Conservation (phyloP, 768 basidiomycete species). For the Gelatoporia subvermispora region DNA sequence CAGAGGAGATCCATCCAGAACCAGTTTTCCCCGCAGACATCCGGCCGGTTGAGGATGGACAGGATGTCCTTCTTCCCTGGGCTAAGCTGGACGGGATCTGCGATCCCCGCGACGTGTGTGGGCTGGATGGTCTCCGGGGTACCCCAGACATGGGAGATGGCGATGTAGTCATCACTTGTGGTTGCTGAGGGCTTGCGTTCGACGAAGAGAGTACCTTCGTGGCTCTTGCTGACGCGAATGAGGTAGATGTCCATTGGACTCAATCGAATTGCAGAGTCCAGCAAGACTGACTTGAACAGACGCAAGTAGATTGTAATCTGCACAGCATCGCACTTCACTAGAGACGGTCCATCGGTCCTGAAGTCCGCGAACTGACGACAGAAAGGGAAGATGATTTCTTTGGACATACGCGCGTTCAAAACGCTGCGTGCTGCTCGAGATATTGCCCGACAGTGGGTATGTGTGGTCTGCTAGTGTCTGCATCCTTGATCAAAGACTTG, state of each 20-base stretch:
- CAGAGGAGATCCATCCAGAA: conserved; percentile 1
- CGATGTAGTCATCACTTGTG: neutral
- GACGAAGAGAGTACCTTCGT: neutral
- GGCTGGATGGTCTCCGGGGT: neutral
- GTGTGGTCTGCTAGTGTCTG: too few relatives aligned
- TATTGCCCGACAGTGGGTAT: too few relatives aligned
- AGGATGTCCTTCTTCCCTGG: neutral
- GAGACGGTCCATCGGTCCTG: too few relatives aligned
- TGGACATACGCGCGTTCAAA: too few relatives aligned
- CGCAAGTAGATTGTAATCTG: too few relatives aligned
- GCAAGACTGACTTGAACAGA: too few relatives aligned
- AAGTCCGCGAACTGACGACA: too few relatives aligned
- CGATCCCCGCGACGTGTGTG: neutral
- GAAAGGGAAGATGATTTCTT: too few relatives aligned
- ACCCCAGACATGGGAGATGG: neutral
- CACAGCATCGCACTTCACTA: too few relatives aligned
- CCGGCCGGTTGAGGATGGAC: neutral
- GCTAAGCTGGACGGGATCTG: neutral
- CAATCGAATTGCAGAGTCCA: too few relatives aligned
- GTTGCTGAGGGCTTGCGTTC: neutral
- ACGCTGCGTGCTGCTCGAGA: too few relatives aligned
- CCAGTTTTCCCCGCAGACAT: neutral
- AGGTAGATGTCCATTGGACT: neutral
- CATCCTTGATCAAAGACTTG: too few relatives aligned
- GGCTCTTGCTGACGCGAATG: neutral